These are phyloP conservation scores for Macrocybe sp. DNA, from an alignment of 1,284 basidiomycete species.

Conservation along the genomic window DNA sequence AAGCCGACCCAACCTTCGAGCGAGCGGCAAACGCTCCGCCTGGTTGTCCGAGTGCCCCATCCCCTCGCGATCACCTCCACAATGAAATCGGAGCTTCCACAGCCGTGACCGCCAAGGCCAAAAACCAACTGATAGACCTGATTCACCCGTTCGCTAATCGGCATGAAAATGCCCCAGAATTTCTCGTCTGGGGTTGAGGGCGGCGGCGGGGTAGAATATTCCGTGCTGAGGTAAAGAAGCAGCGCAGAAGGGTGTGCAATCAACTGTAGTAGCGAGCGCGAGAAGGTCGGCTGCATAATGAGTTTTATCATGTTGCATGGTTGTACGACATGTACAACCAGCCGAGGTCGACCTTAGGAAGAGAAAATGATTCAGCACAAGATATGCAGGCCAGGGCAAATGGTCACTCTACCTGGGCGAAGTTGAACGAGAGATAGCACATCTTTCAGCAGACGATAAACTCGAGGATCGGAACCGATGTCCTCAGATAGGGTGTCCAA, in stretches of 20 bases:
- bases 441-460: slow-evolving; percentile 45
- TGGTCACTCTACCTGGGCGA: slow-evolving; percentile 39
- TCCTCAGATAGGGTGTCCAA: slow-evolving; percentile 58
- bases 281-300: slow-evolving; percentile 60
- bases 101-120: slow-evolving; percentile 49
- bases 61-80: slow-evolving; percentile 63
- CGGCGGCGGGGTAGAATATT: slow-evolving; percentile 67
- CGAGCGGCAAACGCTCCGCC: slow-evolving; percentile 51
- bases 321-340: slow-evolving; percentile 60
- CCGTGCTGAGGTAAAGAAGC: slow-evolving; percentile 55
- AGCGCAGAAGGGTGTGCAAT: slow-evolving; percentile 63
- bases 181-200: slow-evolving; percentile 54
- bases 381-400: slow-evolving; percentile 1
- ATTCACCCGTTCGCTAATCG: slow-evolving; percentile 52
- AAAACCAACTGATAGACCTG: slow-evolving; percentile 61
- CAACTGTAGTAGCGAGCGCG: slow-evolving; percentile 59
- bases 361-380: slow-evolving; percentile 2
- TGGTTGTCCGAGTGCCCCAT: slow-evolving; percentile 31
- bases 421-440: slow-evolving; percentile 37
- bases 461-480: slow-evolving; percentile 45
- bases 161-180: slow-evolving; percentile 72
- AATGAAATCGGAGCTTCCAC: slow-evolving; percentile 39
- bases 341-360: slow-evolving; percentile 48
- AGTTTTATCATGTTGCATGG: slow-evolving; percentile 48
- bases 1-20: slow-evolving; percentile 58